These are phyloP conservation scores for Fusarium chuoi DNA, from an alignment of 2,329 filamentous ascomycete species.

Conservation along the genomic window DNA sequence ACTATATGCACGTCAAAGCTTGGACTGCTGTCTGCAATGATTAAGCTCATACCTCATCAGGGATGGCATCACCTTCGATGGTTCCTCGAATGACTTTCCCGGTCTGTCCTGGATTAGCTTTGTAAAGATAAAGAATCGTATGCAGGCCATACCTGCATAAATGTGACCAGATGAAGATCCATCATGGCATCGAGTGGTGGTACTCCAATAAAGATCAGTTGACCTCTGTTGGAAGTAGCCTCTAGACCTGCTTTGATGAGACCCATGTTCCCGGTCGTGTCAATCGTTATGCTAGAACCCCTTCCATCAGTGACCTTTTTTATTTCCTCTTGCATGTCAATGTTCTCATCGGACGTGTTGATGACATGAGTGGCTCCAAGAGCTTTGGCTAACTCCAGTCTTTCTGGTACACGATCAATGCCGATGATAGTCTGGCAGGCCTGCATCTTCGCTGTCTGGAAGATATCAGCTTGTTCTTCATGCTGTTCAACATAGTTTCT, in stretches of 20 bases:
- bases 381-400: background rate
- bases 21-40: fast-evolving
- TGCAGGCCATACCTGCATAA: background rate
- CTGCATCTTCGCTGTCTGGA: background rate
- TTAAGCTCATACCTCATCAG: background rate
- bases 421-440: background rate
- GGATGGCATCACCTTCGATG: background rate
- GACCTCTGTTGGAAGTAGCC: background rate
- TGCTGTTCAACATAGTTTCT: fast-evolving
- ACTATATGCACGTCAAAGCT: background rate
- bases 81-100: background rate
- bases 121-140: fast-evolving
- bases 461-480: background rate
- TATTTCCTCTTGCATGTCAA: background rate
- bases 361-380: background rate
- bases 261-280: background rate
- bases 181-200: background rate
- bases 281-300: background rate
- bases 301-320: background rate
- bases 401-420: background rate
- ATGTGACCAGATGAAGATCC: background rate
- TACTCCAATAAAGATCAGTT: background rate
- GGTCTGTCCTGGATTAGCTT: background rate
- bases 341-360: background rate
- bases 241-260: background rate